Evolutionary conservation across 331 rosid species (phyloP).

Genomic region (Malus hybrid): DNA sequence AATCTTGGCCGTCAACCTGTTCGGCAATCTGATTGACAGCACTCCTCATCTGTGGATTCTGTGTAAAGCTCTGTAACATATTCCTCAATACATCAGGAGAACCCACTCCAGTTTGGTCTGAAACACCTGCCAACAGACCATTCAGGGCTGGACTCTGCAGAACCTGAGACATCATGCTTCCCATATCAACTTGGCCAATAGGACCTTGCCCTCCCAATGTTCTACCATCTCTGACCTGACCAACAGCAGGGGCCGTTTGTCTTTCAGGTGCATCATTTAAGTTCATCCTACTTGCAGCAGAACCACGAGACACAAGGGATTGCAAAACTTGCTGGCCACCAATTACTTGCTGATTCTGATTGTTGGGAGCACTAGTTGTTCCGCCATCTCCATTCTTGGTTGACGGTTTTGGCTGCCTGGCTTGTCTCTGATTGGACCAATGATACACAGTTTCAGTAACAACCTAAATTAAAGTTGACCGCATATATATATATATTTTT

Average conservation of each 20-base stretch:
- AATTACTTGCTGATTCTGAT: slow-evolving; percentile 41
- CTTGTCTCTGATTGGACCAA: slow-evolving; percentile 47
- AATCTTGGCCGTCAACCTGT: slow-evolving; percentile 75
- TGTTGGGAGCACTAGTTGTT: slow-evolving; percentile 45
- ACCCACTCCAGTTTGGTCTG: slow-evolving; percentile 83
- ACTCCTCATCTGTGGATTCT: slow-evolving; percentile 84
- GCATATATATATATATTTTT: not conserved
- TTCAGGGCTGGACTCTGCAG: slow-evolving; percentile 80
- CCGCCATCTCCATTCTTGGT: slow-evolving; percentile 41
- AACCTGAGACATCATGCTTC: slow-evolving; percentile 88
- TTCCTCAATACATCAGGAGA: slow-evolving; percentile 86
- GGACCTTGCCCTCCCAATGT: slow-evolving; percentile 22
- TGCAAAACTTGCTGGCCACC: slow-evolving; percentile 61
- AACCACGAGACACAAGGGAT: slow-evolving; percentile 44
- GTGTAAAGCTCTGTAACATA: slow-evolving; percentile 86
- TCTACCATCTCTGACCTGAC: slow-evolving; percentile 24
- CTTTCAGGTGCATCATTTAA: slow-evolving; percentile 28
- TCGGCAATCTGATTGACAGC: slow-evolving; percentile 74
- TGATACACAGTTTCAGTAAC: not conserved
- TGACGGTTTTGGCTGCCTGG: slow-evolving; percentile 37
- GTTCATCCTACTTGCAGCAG: slow-evolving; percentile 36
- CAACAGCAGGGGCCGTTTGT: slow-evolving; percentile 23
- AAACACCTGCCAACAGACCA: slow-evolving; percentile 83
- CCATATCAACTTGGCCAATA: slow-evolving; percentile 49
- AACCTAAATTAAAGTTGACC: not conserved